Evolutionary conservation across 495 filamentous ascomycete species (phyloP).

Genomic region (Aspergillus saccharolyticus): DNA sequence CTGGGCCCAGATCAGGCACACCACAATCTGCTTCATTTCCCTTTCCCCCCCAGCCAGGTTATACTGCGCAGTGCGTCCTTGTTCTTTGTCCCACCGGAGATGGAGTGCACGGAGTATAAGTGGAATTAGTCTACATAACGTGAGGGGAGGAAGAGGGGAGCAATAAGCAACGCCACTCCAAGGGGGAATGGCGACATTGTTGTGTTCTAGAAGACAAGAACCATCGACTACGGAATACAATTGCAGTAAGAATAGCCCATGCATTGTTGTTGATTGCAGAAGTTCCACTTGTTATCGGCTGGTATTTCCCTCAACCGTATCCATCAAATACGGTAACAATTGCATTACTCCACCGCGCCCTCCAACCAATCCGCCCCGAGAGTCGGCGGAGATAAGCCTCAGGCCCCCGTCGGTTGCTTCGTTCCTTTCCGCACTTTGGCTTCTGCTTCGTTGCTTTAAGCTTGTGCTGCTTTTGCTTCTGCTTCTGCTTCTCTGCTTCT

Average conservation of each 20-base stretch:
- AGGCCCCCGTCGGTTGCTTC: neutral
- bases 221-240: no score
- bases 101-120: neutral
- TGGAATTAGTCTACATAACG: neutral
- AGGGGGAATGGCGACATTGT: neutral
- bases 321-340: neutral
- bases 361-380: conserved; percentile 3
- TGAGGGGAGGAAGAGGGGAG: neutral
- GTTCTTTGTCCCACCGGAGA: neutral
- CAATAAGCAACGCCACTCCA: neutral
- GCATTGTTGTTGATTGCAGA: no score
- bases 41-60: no score
- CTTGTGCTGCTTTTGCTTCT: neutral
- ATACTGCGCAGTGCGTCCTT: no score
- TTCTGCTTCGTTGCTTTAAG: neutral
- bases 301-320: neutral
- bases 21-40: neutral
- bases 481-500: neutral
- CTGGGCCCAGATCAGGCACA: neutral
- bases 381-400: neutral
- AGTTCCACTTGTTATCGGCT: neutral
- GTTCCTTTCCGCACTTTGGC: neutral
- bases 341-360: neutral
- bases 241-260: neutral
- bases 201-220: no score